A percentile compares a stretch with the other conserved stretches of the same genome.
Conservation (phyloP, 495 filamentous ascomycete genomes). For the Neurospora sp. region DNA sequence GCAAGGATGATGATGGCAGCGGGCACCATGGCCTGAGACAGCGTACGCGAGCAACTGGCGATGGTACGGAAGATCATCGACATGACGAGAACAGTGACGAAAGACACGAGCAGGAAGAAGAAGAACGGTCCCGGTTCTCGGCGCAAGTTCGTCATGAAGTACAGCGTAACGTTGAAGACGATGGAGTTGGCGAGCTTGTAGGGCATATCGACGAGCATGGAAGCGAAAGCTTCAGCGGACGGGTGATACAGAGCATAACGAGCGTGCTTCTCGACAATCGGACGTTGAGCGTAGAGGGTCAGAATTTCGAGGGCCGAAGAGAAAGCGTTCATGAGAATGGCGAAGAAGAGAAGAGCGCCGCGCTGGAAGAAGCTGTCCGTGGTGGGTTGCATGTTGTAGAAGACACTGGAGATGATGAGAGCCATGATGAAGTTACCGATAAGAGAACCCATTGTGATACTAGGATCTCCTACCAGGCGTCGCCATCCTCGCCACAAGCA, state of each 20-base stretch:
- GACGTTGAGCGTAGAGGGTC: conserved; percentile 74
- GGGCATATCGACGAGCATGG: conserved; percentile 74
- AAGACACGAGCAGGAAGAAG: conserved; percentile 63
- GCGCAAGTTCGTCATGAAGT: conserved; percentile 79
- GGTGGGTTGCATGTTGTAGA: conserved; percentile 57
- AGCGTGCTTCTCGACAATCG: conserved; percentile 86
- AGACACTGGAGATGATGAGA: conserved; percentile 71
- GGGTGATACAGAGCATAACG: conserved; percentile 91
- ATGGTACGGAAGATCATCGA: conserved; percentile 78
- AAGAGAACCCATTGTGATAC: conserved; percentile 56
- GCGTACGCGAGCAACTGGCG: conserved; percentile 64
- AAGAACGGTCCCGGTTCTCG: conserved; percentile 76
- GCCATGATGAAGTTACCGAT: conserved; percentile 68
- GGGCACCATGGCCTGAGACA: conserved; percentile 77
- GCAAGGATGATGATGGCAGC: conserved; percentile 73
- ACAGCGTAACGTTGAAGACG: conserved; percentile 60
- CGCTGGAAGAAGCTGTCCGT: conserved; percentile 67
- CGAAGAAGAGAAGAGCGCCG: conserved; percentile 81
- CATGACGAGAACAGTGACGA: conserved; percentile 59
- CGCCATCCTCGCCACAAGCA: conserved; percentile 69
- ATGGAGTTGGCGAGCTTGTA: conserved; percentile 46
- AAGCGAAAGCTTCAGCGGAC: conserved; percentile 75
- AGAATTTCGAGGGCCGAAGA: conserved; percentile 69
- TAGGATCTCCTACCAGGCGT: conserved; percentile 60
- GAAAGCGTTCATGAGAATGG: conserved; percentile 80